phyloP scores from a whole-genome alignment of 2,329 filamentous ascomycete genomes.

The Paramyrothecium roridum region DNA sequence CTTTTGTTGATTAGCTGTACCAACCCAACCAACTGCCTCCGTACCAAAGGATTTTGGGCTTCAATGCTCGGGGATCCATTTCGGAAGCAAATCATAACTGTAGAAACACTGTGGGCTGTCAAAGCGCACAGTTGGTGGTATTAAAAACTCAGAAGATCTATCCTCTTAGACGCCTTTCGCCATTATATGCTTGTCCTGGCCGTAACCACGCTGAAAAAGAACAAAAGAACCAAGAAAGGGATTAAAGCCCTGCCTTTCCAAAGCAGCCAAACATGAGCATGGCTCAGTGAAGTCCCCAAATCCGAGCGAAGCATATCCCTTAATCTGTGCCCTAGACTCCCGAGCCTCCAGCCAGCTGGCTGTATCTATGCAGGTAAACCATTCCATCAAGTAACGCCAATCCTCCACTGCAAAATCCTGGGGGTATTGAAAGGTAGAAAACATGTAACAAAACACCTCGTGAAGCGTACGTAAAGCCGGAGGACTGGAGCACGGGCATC shows the following conservation, averaged over 20 bases:
- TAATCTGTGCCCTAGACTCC: neutral
- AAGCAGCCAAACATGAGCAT: neutral
- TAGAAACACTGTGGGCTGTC: no score
- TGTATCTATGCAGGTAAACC: neutral
- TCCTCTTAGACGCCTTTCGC: no score
- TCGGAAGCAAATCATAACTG: no score
- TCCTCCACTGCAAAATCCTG: neutral
- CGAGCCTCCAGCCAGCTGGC: neutral
- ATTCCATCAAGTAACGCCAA: neutral
- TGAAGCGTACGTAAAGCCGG: neutral
- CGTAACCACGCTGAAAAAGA: no score
- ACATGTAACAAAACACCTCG: slow-evolving; percentile 1
- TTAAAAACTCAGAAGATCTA: no score
- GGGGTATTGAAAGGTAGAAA: neutral
- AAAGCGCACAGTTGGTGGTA: no score
- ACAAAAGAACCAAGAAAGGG: neutral
- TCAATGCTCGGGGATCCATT: no score
- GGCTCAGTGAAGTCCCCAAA: neutral
- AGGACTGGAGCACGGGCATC: slow-evolving; percentile 3
- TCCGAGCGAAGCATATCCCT: neutral
- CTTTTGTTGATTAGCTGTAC: no score
- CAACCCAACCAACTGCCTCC: no score
- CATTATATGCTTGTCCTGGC: no score
- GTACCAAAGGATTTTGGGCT: no score
- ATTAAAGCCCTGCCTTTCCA: neutral